These are phyloP conservation scores for Staphylotrichum longicolle DNA, from an alignment of 495 filamentous ascomycete species.

Conservation along the genomic window DNA sequence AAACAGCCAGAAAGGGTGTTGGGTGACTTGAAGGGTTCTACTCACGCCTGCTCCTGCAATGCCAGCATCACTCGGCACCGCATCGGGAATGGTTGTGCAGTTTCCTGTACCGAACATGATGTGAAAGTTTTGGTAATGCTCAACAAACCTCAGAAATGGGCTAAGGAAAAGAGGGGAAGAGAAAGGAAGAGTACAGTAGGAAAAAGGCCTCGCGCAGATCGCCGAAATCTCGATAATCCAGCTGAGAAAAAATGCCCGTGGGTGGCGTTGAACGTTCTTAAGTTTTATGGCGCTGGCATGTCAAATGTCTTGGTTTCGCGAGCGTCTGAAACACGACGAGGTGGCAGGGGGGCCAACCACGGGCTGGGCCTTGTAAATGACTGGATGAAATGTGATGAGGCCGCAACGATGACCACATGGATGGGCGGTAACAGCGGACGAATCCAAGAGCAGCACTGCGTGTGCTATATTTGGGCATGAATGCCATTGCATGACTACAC, in stretches of 20 bases:
- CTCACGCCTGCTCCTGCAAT: conserved; percentile 58
- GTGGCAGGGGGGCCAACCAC: background rate
- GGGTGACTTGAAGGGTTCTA: conserved; percentile 1
- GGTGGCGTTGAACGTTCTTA: no score
- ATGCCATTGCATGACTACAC: background rate
- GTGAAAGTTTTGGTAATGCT: background rate
- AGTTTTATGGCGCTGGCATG: background rate
- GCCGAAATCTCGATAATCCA: no score
- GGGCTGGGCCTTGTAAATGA: background rate
- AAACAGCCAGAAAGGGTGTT: background rate
- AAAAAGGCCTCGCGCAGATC: no score
- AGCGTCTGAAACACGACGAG: background rate
- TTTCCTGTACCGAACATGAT: conserved; percentile 35
- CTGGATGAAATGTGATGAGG: background rate
- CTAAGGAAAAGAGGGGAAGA: background rate
- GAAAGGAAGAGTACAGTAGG: background rate
- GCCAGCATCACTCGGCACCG: conserved; percentile 51
- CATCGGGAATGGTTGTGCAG: conserved; percentile 47
- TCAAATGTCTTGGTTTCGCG: background rate
- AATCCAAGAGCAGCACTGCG: background rate
- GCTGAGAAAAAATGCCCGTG: no score
- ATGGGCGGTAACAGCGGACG: background rate
- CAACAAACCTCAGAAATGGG: background rate
- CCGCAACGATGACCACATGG: background rate
- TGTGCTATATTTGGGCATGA: background rate